Base-by-base conservation (phyloP, 352 stramenopile species). In the Blastocystis sp. region DNA sequence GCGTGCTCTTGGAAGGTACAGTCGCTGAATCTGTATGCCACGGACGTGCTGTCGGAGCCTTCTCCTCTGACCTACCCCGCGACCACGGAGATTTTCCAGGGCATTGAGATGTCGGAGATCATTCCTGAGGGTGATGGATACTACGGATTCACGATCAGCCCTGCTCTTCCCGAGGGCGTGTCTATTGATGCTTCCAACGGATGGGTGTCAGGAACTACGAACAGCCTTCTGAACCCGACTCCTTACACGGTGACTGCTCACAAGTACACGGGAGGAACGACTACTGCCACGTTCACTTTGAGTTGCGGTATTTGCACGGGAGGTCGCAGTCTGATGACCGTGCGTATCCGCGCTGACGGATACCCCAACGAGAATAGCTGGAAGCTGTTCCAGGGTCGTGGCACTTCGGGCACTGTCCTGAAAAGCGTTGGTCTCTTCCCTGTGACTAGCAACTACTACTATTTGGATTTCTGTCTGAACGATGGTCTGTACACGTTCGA, bases 71-170 rank as follows among this genome's bases (percentile, higher is more conserved):
- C 29, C 21, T 67, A 67, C 11, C 24, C 57, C 32, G 57, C 29
- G 3, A 32, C 51, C 32, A 40, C 24, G 21, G 11, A n/a, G 9
- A 34, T 76, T 4, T 76, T 53, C 38, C 8, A 24, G 11, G 40
- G 32, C 34, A 76, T 76, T 38, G 64, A 76, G 34, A 76, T 76
- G 64, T 38, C 38, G 2, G 64, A 76, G 34, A 44, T 76, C 4
- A 53, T 53, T 27, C 64, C 64, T 6, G 27, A 48, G 9, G 51
- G 32, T 32, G 2, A 6, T 18, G 21, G 27, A 29, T 76, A 76
- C 38, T 51, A 56, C 42, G 34, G 27, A 11, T 76, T 76, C 64
- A 0, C 7, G 24, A 56, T 34, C 64, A 38, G 32, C 18, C 36
- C 64, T 16, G 18, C 64, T 3, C 48, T 76, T 27, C 64, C 64